A percentile compares a stretch with the other conserved stretches of the same genome.
Conservation (phyloP, 805 yeast genomes). For the Spathaspora arborariae region DNA sequence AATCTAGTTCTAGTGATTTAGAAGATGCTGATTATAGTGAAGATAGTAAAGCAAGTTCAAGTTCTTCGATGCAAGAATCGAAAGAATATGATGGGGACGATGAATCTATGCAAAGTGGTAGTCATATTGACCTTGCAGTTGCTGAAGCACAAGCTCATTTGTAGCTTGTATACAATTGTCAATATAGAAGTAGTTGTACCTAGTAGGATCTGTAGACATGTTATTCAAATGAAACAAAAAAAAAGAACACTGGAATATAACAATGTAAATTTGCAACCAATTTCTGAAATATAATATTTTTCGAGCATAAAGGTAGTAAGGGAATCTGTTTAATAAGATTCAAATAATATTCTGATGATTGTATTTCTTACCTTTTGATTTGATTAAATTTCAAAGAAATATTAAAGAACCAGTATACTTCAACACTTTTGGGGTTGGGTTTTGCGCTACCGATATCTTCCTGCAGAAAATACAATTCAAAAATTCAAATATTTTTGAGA, state of each 20-base stretch:
- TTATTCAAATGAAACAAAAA: no score
- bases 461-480: neutral
- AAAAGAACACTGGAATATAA: no score
- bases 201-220: no score
- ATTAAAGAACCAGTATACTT: no score
- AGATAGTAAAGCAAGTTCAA: neutral
- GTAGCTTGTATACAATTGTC: neutral
- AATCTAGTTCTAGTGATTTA: neutral
- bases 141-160: slow-evolving; percentile 11
- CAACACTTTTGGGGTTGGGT: neutral
- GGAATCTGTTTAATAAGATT: no score
- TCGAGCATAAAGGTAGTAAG: no score
- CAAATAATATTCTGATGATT: no score
- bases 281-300: no score
- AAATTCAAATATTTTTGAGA: neutral
- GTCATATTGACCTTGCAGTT: slow-evolving; percentile 3
- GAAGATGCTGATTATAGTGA: slow-evolving; percentile 5
- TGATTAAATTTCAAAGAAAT: no score
- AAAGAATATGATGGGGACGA: slow-evolving; percentile 5
- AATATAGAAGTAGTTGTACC: neutral
- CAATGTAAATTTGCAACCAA: no score
- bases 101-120: slow-evolving; percentile 1
- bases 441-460: neutral
- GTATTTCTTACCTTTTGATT: no score
- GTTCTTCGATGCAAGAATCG: neutral